A percentile compares a stretch with the other conserved stretches of the same genome.
Conservation (phyloP, 1,284 basidiomycete genomes). For the Tilletia indica region DNA sequence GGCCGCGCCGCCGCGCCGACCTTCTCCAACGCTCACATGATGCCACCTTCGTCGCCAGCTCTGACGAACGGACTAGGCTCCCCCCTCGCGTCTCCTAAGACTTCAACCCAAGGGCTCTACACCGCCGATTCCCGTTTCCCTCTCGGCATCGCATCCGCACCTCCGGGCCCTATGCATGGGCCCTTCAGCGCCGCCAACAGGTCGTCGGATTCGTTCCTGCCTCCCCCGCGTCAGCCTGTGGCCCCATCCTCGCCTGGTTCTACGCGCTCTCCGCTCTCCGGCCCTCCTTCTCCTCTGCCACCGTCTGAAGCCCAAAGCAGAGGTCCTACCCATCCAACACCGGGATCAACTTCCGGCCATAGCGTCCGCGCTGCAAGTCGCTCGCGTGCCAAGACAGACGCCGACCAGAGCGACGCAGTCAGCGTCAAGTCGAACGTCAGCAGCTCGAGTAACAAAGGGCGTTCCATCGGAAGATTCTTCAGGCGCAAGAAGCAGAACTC, state of each 20-base stretch:
- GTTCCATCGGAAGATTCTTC: background rate
- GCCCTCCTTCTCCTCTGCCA: too few species aligned
- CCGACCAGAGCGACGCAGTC: background rate
- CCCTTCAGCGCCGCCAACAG: background rate
- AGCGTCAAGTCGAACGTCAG: slow-evolving; percentile 8
- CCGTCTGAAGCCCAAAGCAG: too few species aligned
- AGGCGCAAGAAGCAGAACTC: background rate
- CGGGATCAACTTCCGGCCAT: too few species aligned
- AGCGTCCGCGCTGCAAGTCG: too few species aligned
- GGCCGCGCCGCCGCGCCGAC: background rate
- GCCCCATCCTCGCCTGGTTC: too few species aligned
- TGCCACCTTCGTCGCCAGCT: background rate
- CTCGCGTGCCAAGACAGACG: background rate
- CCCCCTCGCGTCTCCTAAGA: background rate
- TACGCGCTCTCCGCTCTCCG: too few species aligned
- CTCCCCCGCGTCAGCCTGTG: too few species aligned
- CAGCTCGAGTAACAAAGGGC: background rate
- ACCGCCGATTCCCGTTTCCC: background rate
- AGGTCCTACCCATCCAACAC: too few species aligned
- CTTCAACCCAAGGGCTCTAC: background rate
- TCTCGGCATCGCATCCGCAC: background rate
- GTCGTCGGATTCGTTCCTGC: too few species aligned
- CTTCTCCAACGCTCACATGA: background rate
- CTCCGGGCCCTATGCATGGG: background rate
- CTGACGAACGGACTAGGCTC: background rate